Conservation (phyloP, 768 basidiomycete genomes). For the Russula vinacea region DNA sequence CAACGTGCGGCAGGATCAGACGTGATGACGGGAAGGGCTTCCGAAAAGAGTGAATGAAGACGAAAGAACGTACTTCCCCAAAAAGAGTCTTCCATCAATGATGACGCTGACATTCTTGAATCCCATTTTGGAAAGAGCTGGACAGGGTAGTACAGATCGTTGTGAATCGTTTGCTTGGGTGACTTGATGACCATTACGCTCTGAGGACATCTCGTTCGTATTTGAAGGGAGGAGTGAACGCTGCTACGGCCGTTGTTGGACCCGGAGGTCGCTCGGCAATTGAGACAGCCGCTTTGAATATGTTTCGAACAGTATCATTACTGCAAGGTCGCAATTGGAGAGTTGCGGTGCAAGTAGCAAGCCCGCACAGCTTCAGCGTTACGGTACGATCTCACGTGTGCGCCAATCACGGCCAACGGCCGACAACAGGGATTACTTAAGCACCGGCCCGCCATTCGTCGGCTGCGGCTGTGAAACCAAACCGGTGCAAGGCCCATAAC, state of each 20-base stretch:
- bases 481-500: slow-evolving; percentile 15
- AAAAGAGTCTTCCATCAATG: slow-evolving; percentile 62
- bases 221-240: slow-evolving; percentile 14
- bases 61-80: slow-evolving; percentile 64
- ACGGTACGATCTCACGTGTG: slow-evolving; percentile 12
- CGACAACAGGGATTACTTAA: slow-evolving; percentile 4
- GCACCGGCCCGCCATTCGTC: slow-evolving; percentile 3
- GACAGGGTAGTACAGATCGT: not conserved
- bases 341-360: slow-evolving; percentile 6
- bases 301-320: slow-evolving; percentile 8
- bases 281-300: not conserved
- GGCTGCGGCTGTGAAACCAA: slow-evolving; percentile 24
- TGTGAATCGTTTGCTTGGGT: slow-evolving; percentile 2
- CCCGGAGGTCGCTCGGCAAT: slow-evolving; percentile 23
- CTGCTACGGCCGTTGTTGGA: slow-evolving; percentile 8
- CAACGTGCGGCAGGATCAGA: too few species aligned
- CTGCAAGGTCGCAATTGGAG: not conserved
- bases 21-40: not conserved
- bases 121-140: slow-evolving; percentile 27
- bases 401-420: slow-evolving; percentile 4
- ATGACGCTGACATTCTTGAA: slow-evolving; percentile 49
- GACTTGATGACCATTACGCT: not conserved
- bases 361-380: slow-evolving; percentile 7
- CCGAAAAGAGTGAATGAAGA: not conserved
- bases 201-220: slow-evolving; percentile 9